Evolutionary conservation across 306 rosid genomes (phyloP), one percentile per base, ranked within the genome.

Genomic region (Glycine soja): DNA sequence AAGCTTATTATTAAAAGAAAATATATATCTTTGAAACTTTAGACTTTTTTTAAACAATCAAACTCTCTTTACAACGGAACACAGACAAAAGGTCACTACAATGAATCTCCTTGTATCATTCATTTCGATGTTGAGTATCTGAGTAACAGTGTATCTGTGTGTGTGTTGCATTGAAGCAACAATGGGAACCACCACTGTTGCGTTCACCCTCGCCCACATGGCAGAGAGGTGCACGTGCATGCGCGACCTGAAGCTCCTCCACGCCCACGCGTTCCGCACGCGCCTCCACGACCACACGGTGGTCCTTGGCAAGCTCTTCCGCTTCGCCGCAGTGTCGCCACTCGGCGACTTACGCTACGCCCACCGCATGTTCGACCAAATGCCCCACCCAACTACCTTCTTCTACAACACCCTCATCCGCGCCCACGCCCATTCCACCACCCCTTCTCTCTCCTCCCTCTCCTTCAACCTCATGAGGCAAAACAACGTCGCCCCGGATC

Each of bases 261-360:
- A 90, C 43, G 90, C 88, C 11, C 83, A 65, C 46, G 81, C 92
- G 18, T 63, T 85, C 52, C 84, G 86, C 47, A 38, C 84, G 0
- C 61, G 69, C 83, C 88, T 89, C 84, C 75, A 81, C 67, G 81
- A 58, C 57, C 84, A 87, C 81, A 13, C 85, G 36, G 36, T 77
- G 30, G 90, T 90, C 70, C 91, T 90, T 40, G 91, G 89, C 78
- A 88, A 90, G 87, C 86, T 90, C 66, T 88, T 90, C 82, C 94
- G 91, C 56, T 90, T 88, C 56, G 84, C 82, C 0, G 92, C 90
- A 0, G 88, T 90, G 10, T 90, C 92, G 0, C 90, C 94, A 10
- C 40, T 77, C 8, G 92, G 92, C 1, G 91, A 90, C 74, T 62
- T 90, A 63, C 47, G 7, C 12, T 90, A 88, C 19, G 92, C 94